A percentile compares a stretch with the other conserved stretches of the same genome.
These are phyloP conservation scores for Aspergillus sp. DNA, from an alignment of 2,329 filamentous ascomycete genomes.

Conservation along the genomic window DNA sequence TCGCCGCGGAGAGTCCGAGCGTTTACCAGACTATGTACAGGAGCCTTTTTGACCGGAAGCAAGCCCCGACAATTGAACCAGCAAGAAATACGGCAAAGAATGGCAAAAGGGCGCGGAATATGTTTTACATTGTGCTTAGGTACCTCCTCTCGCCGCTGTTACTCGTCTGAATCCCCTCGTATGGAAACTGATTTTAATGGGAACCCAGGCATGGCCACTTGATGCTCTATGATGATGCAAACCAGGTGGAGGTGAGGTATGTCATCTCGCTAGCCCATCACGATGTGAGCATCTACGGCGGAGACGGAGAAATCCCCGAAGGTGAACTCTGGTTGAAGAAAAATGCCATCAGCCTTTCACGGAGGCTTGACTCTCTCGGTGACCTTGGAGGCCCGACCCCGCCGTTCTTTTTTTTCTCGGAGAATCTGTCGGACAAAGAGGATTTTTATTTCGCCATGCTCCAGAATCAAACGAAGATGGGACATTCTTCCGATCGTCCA, in stretches of 20 bases:
- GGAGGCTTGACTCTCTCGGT: constrained; percentile 56
- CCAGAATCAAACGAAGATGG: constrained; percentile 73
- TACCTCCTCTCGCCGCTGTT: constrained; percentile 43
- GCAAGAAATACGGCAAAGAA: constrained; percentile 51
- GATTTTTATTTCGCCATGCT: constrained; percentile 96
- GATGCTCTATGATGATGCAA: constrained; percentile 95
- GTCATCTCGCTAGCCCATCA: constrained; percentile 92
- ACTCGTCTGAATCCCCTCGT: not conserved
- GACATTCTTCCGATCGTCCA: constrained; percentile 55
- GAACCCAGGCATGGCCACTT: constrained; percentile 77
- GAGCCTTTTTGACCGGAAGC: constrained; percentile 86
- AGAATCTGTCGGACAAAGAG: constrained; percentile 94
- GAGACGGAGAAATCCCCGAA: constrained; percentile 75
- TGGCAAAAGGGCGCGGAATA: constrained; percentile 69
- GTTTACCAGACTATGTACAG: constrained; percentile 99
- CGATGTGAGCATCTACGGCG: constrained; percentile 76
- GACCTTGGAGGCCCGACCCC: constrained; percentile 64
- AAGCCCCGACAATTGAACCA: constrained; percentile 54
- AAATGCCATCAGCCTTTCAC: constrained; percentile 80
- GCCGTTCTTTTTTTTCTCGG: constrained; percentile 91
- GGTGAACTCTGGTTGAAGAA: constrained; percentile 95
- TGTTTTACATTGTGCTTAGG: constrained; percentile 91
- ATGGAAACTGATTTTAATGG: constrained; percentile 17
- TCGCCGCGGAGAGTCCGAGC: constrained; percentile 80
- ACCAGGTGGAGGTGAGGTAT: constrained; percentile 92